phyloP scores from a whole-genome alignment of 2,329 filamentous ascomycete species.

The Venturia oleaginea region DNA sequence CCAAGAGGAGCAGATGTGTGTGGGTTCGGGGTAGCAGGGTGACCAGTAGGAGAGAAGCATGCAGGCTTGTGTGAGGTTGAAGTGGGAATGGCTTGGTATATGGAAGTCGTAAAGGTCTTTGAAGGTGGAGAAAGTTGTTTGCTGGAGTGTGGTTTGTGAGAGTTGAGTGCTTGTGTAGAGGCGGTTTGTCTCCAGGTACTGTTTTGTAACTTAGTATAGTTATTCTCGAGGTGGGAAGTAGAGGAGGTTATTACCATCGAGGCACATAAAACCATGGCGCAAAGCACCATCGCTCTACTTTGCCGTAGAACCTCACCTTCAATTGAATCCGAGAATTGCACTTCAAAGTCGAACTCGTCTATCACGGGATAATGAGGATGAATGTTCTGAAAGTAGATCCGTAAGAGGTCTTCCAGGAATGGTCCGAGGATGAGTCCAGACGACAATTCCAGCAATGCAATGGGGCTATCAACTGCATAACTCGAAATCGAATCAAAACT shows the following conservation, averaged over 20 bases:
- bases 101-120: background rate
- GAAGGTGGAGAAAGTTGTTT: background rate
- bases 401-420: conserved; percentile 8
- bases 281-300: conserved; percentile 10
- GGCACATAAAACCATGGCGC: conserved; percentile 9
- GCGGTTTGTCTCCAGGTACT: conserved; percentile 3
- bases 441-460: background rate
- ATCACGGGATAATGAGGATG: conserved; percentile 12
- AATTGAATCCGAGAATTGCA: background rate
- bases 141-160: conserved; percentile 3
- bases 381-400: conserved; percentile 9
- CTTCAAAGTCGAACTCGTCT: conserved; percentile 12
- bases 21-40: conserved; percentile 4
- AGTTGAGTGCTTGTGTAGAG: background rate
- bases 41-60: conserved; percentile 12
- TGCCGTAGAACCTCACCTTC: conserved; percentile 1
- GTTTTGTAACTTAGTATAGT: background rate
- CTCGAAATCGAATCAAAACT: background rate
- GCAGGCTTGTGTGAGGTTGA: conserved; percentile 7
- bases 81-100: background rate
- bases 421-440: conserved; percentile 11
- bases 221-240: background rate
- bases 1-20: conserved; percentile 3
- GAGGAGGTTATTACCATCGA: conserved; percentile 3
- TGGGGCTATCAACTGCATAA: conserved; percentile 6